These are phyloP conservation scores for Colletotrichum musicola DNA, from an alignment of 2,329 filamentous ascomycete species.

Conservation along the genomic window DNA sequence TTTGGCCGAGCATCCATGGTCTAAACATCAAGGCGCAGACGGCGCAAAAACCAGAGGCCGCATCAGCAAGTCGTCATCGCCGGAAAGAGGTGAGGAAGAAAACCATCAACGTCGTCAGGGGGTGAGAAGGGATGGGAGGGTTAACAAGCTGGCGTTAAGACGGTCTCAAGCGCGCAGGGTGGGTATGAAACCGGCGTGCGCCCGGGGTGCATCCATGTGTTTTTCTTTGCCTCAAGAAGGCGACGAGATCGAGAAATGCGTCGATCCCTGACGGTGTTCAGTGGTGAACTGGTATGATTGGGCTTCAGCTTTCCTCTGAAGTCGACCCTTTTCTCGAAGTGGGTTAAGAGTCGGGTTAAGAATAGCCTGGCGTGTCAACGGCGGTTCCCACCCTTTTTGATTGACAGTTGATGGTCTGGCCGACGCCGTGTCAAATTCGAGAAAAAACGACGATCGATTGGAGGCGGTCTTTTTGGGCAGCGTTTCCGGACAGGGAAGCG, in stretches of 20 bases:
- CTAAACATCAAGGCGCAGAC: slow-evolving; percentile 3
- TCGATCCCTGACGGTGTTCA: slow-evolving; percentile 14
- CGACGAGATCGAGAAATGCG: slow-evolving; percentile 3
- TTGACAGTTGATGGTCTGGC: slow-evolving; percentile 16
- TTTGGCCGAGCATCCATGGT: not conserved
- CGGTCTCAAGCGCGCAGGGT: slow-evolving; percentile 25
- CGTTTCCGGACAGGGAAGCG: slow-evolving; percentile 1
- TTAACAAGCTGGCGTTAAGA: slow-evolving; percentile 28
- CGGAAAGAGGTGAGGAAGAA: slow-evolving; percentile 6
- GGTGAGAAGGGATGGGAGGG: slow-evolving; percentile 15
- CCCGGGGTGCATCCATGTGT: slow-evolving; percentile 20
- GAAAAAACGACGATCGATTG: not conserved
- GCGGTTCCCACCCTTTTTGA: slow-evolving; percentile 3
- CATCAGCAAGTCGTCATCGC: slow-evolving; percentile 32
- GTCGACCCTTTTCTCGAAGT: slow-evolving; percentile 23
- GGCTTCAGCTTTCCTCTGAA: slow-evolving; percentile 30
- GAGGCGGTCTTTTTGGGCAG: not conserved
- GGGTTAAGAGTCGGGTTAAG: slow-evolving; percentile 5
- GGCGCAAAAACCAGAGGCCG: slow-evolving; percentile 12
- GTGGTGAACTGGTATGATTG: slow-evolving; percentile 4
- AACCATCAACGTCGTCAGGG: slow-evolving; percentile 8
- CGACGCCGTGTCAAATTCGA: slow-evolving; percentile 6
- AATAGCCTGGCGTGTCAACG: slow-evolving; percentile 24
- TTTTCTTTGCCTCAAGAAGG: slow-evolving; percentile 3
- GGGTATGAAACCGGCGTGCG: slow-evolving; percentile 28